A percentile compares a stretch with the other conserved stretches of the same genome.
phyloP scores from a whole-genome alignment of 2,329 filamentous ascomycete genomes.

The Cladophialophora carrionii region DNA sequence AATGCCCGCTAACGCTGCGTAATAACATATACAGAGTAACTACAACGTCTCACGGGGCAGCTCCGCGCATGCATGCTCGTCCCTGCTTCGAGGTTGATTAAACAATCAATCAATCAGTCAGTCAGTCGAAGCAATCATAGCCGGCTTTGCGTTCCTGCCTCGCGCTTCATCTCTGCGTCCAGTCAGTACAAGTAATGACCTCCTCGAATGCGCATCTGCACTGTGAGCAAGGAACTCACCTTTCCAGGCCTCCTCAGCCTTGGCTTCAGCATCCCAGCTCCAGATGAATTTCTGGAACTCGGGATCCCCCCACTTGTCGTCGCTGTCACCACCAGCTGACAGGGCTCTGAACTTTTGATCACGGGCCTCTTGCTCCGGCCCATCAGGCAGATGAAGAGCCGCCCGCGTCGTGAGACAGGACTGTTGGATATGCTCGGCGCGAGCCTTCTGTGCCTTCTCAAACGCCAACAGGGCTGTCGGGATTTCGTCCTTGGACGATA shows the following conservation, averaged over 20 bases:
- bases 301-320: slow-evolving; percentile 71
- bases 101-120: no score
- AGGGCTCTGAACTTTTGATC: slow-evolving; percentile 58
- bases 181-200: neutral
- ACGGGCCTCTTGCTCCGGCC: slow-evolving; percentile 38
- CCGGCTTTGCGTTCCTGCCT: slow-evolving; percentile 19
- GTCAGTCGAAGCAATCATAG: slow-evolving; percentile 9
- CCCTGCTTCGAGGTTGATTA: neutral
- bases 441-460: slow-evolving; percentile 46
- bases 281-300: slow-evolving; percentile 70
- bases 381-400: slow-evolving; percentile 41
- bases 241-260: slow-evolving; percentile 55
- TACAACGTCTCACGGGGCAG: neutral
- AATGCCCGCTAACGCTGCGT: neutral
- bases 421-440: slow-evolving; percentile 49
- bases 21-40: neutral
- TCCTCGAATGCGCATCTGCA: no score
- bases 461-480: slow-evolving; percentile 48
- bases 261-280: slow-evolving; percentile 62
- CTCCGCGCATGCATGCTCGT: no score
- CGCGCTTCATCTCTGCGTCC: slow-evolving; percentile 1
- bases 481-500: slow-evolving; percentile 49
- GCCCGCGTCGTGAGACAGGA: slow-evolving; percentile 44
- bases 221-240: slow-evolving; percentile 12
- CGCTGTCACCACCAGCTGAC: slow-evolving; percentile 51